These are phyloP conservation scores for Lactarius psammicola DNA, from an alignment of 768 basidiomycete genomes.

Conservation along the genomic window DNA sequence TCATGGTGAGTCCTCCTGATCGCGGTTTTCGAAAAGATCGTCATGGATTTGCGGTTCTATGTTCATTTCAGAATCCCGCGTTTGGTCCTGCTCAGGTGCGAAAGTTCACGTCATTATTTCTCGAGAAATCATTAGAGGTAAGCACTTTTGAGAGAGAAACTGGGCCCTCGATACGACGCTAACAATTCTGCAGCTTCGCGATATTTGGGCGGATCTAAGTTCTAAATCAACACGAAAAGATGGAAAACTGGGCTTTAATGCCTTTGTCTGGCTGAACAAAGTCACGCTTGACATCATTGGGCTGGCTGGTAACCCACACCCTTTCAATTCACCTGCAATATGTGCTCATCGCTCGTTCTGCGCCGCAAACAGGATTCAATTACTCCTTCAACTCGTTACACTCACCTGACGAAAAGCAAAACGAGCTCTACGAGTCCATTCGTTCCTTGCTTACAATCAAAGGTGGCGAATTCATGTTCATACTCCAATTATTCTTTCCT, in stretches of 20 bases:
- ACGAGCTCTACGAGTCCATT: constrained; percentile 39
- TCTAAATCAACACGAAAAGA: constrained; percentile 19
- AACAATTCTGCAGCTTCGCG: constrained; percentile 30
- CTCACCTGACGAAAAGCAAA: constrained; percentile 26
- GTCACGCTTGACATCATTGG: constrained; percentile 33
- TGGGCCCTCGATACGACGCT: too few relatives aligned
- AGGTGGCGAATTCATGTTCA: constrained; percentile 30
- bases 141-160: not conserved
- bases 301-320: constrained; percentile 25
- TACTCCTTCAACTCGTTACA: constrained; percentile 39
- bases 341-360: not conserved
- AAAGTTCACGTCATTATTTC: constrained; percentile 29
- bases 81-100: constrained; percentile 32
- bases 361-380: constrained; percentile 38
- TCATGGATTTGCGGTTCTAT: not conserved
- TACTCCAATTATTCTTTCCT: constrained; percentile 40
- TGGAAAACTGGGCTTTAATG: constrained; percentile 23
- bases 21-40: not conserved
- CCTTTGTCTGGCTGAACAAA: constrained; percentile 27
- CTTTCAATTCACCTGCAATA: not conserved
- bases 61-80: constrained; percentile 29
- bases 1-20: constrained; percentile 11
- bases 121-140: constrained; percentile 32
- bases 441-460: constrained; percentile 33
- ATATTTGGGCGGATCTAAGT: constrained; percentile 32